Base-by-base conservation (phyloP, 768 basidiomycete genomes). In the Suillus spraguei region DNA sequence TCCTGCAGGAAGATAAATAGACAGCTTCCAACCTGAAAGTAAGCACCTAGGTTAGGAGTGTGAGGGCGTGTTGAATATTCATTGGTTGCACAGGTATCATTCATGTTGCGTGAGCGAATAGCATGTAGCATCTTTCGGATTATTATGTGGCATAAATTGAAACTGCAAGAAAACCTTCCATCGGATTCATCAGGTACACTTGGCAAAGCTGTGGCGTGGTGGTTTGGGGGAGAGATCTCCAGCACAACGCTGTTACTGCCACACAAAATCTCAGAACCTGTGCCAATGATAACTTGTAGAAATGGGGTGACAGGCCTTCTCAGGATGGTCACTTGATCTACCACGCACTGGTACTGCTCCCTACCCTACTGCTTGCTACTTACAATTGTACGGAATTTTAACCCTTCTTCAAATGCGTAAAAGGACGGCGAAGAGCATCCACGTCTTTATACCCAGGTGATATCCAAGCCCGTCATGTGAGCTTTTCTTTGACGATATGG, bases 291-390 rank as follows among this genome's bases (percentile, higher is more conserved):
- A 24, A 49, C 6, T 14, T 46, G 24, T 49, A 65, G 36, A 60
- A 61, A 55, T 41, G 53, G 62, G 60, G 59, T 32, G 49, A 36
- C 33, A 53, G 32, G 32, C 32, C 52, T 53, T 20, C 33, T 53
- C 32, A 10, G 17, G 32, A 53, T 3, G 17, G 20, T 20, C 28
- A 20, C 32, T 50, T 50, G 24, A 24, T 24, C n/a, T 24, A 13
- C 22, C 14, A 7, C 24, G 47, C 3, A 49, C 47, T 24, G 14
- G 22, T 11, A 5, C 11, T 22, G 11, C 24, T 6, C 6, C 3
- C 6, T 49, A 16, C 8, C 14, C 16, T 50, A 50, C 16, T 17
- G 22, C 47, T 28, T 49, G 28, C 49, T 17, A 24, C 1, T 3
- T 24, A 28, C 49, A 24, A 28, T 50, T 3, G 22, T 13, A 49